phyloP scores from a whole-genome alignment of 306 rosid genomes.

The Casuarina cunninghamiana region DNA sequence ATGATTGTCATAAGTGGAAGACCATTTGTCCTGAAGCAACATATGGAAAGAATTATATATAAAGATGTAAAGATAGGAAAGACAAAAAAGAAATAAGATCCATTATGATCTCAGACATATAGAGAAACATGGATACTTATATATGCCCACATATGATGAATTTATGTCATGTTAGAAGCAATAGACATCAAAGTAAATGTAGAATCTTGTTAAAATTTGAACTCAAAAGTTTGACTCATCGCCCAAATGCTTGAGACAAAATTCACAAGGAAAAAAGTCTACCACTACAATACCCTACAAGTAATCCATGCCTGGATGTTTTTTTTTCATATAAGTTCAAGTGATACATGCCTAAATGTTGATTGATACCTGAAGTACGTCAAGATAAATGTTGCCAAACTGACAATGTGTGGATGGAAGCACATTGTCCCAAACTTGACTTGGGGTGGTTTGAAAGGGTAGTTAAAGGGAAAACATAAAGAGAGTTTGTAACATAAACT shows the following conservation, averaged over 20 bases:
- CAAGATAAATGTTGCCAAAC: slow-evolving; percentile 97
- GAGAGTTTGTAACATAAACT: slow-evolving; percentile 95
- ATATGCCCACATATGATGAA: not conserved
- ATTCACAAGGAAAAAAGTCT: not conserved
- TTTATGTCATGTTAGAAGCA: slow-evolving; percentile 4
- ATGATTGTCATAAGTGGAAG: slow-evolving; percentile 92
- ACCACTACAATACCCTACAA: not conserved
- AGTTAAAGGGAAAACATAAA: slow-evolving; percentile 77
- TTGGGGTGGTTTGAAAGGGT: slow-evolving; percentile 94
- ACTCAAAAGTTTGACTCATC: not conserved
- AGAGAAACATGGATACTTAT: too few species aligned
- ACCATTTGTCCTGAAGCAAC: slow-evolving; percentile 85
- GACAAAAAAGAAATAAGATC: not conserved
- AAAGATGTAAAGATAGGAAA: not conserved
- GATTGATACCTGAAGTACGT: slow-evolving; percentile 83
- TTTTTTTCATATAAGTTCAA: not conserved
- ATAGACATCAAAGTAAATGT: not conserved
- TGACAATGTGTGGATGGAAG: slow-evolving; percentile 96
- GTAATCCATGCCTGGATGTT: not conserved
- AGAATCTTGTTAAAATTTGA: not conserved
- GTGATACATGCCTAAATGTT: not conserved
- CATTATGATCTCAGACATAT: not conserved
- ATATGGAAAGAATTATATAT: slow-evolving; percentile 10
- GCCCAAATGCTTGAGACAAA: not conserved
- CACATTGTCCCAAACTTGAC: slow-evolving; percentile 93